Conservation (phyloP, 192 early-diverging fungal genomes). For the Lobosporangium transversale region DNA sequence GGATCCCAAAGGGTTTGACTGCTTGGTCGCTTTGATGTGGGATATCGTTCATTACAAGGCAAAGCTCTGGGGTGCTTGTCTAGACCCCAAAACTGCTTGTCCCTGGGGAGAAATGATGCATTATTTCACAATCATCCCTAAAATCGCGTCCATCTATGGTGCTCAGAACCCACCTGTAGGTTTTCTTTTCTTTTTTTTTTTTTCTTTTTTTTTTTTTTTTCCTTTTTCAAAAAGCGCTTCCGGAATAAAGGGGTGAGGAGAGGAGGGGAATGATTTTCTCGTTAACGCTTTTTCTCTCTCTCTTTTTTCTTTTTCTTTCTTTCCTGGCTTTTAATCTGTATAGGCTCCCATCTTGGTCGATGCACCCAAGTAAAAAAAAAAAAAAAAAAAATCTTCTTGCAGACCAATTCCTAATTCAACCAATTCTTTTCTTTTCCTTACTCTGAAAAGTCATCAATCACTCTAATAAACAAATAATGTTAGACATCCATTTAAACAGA, state of each 20-base stretch:
- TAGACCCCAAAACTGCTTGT: conserved; percentile 14
- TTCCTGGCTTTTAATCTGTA: too few relatives aligned
- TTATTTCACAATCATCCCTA: conserved; percentile 30
- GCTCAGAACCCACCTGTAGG: conserved; percentile 33
- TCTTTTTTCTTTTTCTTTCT: too few relatives aligned
- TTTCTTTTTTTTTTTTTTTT: conserved; percentile 3
- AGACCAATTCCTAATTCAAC: not conserved
- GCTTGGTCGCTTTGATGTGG: conserved; percentile 33
- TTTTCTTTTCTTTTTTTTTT: conserved; percentile 5
- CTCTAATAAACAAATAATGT: not conserved
- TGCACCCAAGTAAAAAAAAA: not conserved
- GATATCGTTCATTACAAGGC: conserved; percentile 34
- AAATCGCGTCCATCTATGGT: conserved; percentile 29
- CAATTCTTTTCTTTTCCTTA: not conserved
- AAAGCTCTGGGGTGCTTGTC: conserved; percentile 20
- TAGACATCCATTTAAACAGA: too few relatives aligned
- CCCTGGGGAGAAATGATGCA: conserved; percentile 40
- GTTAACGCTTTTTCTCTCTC: not conserved
- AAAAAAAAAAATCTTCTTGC: too few relatives aligned
- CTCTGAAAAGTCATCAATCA: not conserved
- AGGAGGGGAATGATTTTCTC: not conserved
- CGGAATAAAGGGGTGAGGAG: not conserved
- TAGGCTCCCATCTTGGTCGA: not conserved
- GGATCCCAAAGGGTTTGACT: conserved; percentile 20
- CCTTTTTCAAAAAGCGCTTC: not conserved